These are phyloP conservation scores for Sporothrix pseudoabietina DNA, from an alignment of 2,329 filamentous ascomycete genomes.

Conservation along the genomic window DNA sequence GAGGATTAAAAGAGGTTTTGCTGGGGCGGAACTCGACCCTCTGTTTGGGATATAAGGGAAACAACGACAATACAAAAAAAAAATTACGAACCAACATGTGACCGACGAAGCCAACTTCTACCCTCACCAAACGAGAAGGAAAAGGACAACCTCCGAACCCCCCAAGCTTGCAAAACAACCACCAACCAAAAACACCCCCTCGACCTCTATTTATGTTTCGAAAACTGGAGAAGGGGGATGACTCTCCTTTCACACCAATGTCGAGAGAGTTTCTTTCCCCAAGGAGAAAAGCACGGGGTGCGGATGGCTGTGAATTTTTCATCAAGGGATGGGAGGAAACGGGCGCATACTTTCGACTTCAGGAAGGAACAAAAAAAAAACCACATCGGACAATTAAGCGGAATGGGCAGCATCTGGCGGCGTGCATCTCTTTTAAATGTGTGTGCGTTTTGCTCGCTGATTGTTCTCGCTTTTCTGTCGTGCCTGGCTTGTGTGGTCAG, in stretches of 20 bases:
- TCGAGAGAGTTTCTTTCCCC: background rate
- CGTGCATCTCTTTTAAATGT: background rate
- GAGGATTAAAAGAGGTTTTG: constrained; percentile 19
- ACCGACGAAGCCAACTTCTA: background rate
- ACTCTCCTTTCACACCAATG: background rate
- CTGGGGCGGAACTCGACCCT: background rate
- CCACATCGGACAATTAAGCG: background rate
- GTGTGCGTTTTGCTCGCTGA: background rate
- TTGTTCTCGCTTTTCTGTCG: constrained; percentile 16
- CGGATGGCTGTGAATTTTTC: constrained; percentile 15
- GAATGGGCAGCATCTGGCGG: background rate
- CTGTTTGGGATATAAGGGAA: background rate
- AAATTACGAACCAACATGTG: background rate
- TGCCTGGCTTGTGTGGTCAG: constrained; percentile 19
- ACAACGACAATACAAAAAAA: background rate
- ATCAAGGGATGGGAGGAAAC: constrained; percentile 19
- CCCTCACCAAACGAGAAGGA: background rate
- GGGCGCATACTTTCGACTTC: constrained; percentile 19
- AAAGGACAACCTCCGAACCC: constrained; percentile 4
- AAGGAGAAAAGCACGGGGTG: constrained; percentile 1
- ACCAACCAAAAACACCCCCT: background rate
- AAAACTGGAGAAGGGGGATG: background rate
- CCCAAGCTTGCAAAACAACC: background rate
- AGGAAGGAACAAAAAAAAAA: constrained; percentile 10
- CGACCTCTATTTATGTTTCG: background rate